Conservation (phyloP, 176 grass and related monocot species). For the Aechmea fasciata region DNA sequence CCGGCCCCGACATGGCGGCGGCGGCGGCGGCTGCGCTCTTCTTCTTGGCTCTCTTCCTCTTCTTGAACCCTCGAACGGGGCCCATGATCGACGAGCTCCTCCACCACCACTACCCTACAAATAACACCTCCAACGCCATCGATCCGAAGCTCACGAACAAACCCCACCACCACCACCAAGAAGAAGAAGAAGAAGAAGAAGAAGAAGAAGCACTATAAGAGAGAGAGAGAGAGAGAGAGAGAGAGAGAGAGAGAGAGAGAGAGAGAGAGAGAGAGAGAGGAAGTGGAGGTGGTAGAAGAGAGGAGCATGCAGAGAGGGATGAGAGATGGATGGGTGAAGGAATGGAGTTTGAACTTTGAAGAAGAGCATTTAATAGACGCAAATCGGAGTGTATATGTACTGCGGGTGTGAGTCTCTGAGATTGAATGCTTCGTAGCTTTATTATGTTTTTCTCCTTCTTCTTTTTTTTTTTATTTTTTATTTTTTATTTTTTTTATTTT, state of each 20-base stretch:
- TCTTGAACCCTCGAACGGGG: constrained; percentile 49
- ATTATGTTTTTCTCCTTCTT: too few species aligned
- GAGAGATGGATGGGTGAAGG: too few species aligned
- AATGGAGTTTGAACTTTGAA: too few species aligned
- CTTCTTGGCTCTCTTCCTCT: constrained; percentile 37
- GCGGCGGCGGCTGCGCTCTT: constrained; percentile 24
- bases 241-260: constrained; percentile 9
- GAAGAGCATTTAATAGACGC: too few species aligned
- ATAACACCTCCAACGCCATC: not conserved
- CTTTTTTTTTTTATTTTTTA: too few species aligned
- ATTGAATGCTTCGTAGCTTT: too few species aligned
- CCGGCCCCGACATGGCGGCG: not conserved
- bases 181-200: not conserved
- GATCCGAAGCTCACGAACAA: not conserved
- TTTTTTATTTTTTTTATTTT: too few species aligned
- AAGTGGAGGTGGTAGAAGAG: not conserved
- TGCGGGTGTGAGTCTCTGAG: too few species aligned
- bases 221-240: constrained; percentile 4
- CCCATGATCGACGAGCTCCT: constrained; percentile 28
- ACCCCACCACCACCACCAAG: not conserved
- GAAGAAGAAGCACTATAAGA: not conserved
- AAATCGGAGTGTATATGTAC: too few species aligned
- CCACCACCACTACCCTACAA: constrained; percentile 8
- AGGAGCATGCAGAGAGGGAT: too few species aligned
- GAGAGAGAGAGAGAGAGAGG: constrained; percentile 4